phyloP scores from a whole-genome alignment of 257 asterid species.

The Fraxinus excelsior region DNA sequence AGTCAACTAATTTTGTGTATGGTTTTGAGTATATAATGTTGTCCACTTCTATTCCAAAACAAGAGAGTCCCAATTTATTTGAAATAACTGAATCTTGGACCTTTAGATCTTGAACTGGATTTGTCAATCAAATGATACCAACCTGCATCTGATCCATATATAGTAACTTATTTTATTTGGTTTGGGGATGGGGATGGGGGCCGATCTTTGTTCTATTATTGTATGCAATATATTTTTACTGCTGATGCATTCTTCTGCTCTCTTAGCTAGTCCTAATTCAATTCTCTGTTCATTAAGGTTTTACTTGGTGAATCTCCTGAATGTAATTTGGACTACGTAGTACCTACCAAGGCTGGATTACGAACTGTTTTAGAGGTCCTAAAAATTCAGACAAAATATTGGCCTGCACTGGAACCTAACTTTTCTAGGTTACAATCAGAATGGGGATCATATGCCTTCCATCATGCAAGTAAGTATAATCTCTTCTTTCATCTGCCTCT shows the following conservation, averaged over 20 bases:
- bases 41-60: too few species aligned
- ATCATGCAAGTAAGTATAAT: conserved; percentile 57
- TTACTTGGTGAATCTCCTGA: conserved; percentile 73
- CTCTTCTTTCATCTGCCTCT: too few species aligned
- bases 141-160: background rate
- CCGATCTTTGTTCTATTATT: conserved; percentile 1
- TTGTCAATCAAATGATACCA: background rate
- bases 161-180: background rate
- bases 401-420: conserved; percentile 63
- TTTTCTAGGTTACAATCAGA: conserved; percentile 50
- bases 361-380: conserved; percentile 71
- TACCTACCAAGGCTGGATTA: conserved; percentile 74
- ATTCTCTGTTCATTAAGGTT: conserved; percentile 56
- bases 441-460: conserved; percentile 54
- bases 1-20: too few species aligned
- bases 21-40: too few species aligned
- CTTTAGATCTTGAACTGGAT: background rate
- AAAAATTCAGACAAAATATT: conserved; percentile 67
- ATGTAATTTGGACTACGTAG: conserved; percentile 39
- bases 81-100: background rate
- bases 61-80: too few species aligned
- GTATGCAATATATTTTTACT: background rate
- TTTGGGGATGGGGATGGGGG: background rate
- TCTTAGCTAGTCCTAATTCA: conserved; percentile 28
- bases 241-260: background rate